Evolutionary conservation across 202 grass and related monocot genomes (phyloP), one percentile per base, ranked within the genome.

Genomic region (Zizania palustris): DNA sequence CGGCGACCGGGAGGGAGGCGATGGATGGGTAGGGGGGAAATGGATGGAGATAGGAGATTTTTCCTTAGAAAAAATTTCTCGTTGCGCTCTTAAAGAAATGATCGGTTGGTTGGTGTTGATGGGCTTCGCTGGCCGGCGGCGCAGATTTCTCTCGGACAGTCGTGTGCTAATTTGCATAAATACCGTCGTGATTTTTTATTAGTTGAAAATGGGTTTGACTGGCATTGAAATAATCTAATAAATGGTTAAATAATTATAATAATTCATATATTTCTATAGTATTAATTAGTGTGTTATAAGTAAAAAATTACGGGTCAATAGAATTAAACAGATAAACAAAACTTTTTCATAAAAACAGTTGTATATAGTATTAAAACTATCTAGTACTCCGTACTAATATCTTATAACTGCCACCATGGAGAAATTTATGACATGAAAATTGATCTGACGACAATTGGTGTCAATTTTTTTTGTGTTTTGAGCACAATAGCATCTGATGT

Each of bases 41-140:
- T 11, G 72, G 75, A 80, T 78, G 55, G 40, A 33, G 70, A 84
- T 56, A 71, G 15, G 16, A 44, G 80, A 74, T 44, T 76, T 57
- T 73, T 69, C 60, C 49, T 69, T 3, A 35, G 50, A 60, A 65
- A 18, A 28, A 28, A 28, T 1, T 63, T 78, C 6, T 41, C 3
- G 66, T 40, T 82, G 73, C 16, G 13, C 13, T 87, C 40, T 67
- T 60, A 73, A n/a, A 13, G 15, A 13, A 44, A 13, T 48, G 40
- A 9, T n/a, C 45, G 12, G 50, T 57, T 67, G 64, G 48, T 18
- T 55, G 41, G 56, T 19, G 48, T 9, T 39, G 60, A 3, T 33
- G 74, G 44, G 37, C 68, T 77, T 69, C 44, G 74, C 68, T 45
- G 73, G 85, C 79, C 75, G 67, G 73, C 79, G 72, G 78, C 78